Base-by-base conservation (phyloP, 441 rosid genomes). In the Brassica hybrid region DNA sequence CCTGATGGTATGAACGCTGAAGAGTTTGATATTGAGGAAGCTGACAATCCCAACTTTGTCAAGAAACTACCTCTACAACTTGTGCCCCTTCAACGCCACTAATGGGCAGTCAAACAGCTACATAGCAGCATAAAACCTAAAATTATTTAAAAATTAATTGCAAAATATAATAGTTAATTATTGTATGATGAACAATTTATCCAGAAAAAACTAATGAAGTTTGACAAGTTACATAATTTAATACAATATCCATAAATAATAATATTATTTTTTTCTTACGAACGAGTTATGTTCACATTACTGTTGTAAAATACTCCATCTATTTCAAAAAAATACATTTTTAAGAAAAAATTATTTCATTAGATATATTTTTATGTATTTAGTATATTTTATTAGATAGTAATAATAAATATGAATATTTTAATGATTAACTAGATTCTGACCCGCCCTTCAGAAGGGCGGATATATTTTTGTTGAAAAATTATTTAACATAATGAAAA, bases 51-150 rank as follows among this genome's bases (percentile, higher is more conserved):
- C 18, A 3, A 73, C 0, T 2, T 67, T 0, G 18, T 61, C 64
- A 72, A 67, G 72, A 73, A 79, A 62, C 18, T 21, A 8, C 81
- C 56, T n/a, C 56, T 50, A 6, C 18, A 6, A 14, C 56, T 50
- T 50, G 56, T 50, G 8, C 56, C 81, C 4, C 16, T 73, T 54
- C 36, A 48, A 50, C 65, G 34, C 6, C 38, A 64, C 1, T 63
- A 30, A 27, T 73, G 69, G 1, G 60, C 6, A n/a, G 14, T 45
- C 52, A 12, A 12, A 38, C 13, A 45, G 52, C 5, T 45, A 13
- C 13, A 12, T 6, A 45, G 12, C 52, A 45, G 17, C 7, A 48
- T 48, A 12, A 48, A 13, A 48, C 58, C 19, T 6, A 14, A 4
- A 4, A 14, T 48, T n/a, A 48, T n/a, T 48, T 48, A 1, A 14